These are phyloP conservation scores for Fusarium sp. DNA, from an alignment of 2,329 filamentous ascomycete species.

Conservation along the genomic window DNA sequence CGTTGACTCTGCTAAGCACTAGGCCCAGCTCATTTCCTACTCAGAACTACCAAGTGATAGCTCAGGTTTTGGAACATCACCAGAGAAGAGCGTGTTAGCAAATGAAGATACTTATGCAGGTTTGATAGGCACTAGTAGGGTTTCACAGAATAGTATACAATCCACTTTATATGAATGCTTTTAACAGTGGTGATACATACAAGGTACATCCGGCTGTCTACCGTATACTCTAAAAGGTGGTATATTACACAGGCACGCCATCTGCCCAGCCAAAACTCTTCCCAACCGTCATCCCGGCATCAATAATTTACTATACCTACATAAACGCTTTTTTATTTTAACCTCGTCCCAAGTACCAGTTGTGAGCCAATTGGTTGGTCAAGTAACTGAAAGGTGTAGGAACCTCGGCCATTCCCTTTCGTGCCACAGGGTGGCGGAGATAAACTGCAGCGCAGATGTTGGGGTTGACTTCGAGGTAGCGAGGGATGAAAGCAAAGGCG, in stretches of 20 bases:
- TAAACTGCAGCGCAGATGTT: conserved; percentile 97
- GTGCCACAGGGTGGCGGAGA: conserved; percentile 89
- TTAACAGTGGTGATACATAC: conserved; percentile 49
- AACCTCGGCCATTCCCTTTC: conserved; percentile 82
- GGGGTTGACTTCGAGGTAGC: conserved; percentile 97
- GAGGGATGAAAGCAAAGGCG: conserved; percentile 93
- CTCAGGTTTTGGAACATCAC: neutral
- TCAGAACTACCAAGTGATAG: neutral
- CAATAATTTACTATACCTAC: conserved; percentile 7
- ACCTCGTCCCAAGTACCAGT: conserved; percentile 90
- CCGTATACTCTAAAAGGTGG: conserved; percentile 48
- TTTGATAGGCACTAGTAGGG: neutral
- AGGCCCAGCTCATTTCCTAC: neutral
- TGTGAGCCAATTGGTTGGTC: conserved; percentile 85
- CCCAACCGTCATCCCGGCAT: conserved; percentile 24
- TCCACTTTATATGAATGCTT: conserved; percentile 24
- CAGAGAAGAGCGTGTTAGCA: neutral
- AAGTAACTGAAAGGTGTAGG: conserved; percentile 82
- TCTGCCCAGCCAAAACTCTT: conserved; percentile 38
- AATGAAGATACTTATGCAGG: neutral
- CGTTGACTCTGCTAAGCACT: neutral
- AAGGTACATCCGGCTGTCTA: conserved; percentile 47
- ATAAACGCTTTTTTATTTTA: conserved; percentile 56
- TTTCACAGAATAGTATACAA: conserved; percentile 1
- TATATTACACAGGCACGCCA: conserved; percentile 48